These are phyloP conservation scores for Podaxis mareebaensis DNA, from an alignment of 768 basidiomycete species.

Conservation along the genomic window DNA sequence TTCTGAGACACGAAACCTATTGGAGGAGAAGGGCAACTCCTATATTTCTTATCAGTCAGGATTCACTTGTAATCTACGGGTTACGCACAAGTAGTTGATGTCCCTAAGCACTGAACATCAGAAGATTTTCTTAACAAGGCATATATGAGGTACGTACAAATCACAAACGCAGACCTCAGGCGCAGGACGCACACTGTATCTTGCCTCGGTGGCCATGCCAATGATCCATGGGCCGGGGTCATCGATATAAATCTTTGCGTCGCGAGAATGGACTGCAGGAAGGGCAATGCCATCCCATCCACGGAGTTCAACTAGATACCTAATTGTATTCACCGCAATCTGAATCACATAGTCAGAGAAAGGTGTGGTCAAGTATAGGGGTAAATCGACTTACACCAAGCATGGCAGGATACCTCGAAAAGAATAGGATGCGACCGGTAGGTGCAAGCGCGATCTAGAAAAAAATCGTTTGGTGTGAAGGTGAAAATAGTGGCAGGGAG, in stretches of 20 bases:
- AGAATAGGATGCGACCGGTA: slow-evolving; percentile 84
- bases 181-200: slow-evolving; percentile 72
- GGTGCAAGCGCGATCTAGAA: slow-evolving; percentile 80
- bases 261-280: slow-evolving; percentile 81
- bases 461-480: slow-evolving; percentile 25
- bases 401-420: slow-evolving; percentile 89
- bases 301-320: slow-evolving; percentile 88
- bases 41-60: slow-evolving; percentile 26
- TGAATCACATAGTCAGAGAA: slow-evolving; percentile 26
- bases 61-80: background rate
- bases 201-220: slow-evolving; percentile 82
- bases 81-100: slow-evolving; percentile 72
- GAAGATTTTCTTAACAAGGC: background rate
- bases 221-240: slow-evolving; percentile 98
- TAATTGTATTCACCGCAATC: slow-evolving; percentile 89
- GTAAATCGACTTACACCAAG: slow-evolving; percentile 59
- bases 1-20: slow-evolving; percentile 72
- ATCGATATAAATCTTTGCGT: slow-evolving; percentile 91
- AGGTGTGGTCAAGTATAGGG: background rate
- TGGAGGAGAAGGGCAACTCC: slow-evolving; percentile 80
- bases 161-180: slow-evolving; percentile 88
- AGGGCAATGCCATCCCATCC: slow-evolving; percentile 92
- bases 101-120: slow-evolving; percentile 44
- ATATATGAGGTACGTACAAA: slow-evolving; percentile 50
- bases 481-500: background rate